Conservation (phyloP, 257 asterid species). For the Solanum arcanum region DNA sequence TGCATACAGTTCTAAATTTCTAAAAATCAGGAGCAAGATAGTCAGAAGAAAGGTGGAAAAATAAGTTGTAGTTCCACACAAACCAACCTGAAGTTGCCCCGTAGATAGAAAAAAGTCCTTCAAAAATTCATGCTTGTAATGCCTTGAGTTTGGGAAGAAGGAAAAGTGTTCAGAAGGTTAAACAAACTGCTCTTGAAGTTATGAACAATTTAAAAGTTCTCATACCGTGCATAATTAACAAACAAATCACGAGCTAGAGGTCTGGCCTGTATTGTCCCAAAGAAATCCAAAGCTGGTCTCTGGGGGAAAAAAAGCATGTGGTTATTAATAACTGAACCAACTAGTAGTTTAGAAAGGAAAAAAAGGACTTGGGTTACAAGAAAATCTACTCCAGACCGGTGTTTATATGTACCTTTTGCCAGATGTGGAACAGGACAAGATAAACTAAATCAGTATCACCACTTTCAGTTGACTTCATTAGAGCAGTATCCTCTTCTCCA, state of each 20-base stretch:
- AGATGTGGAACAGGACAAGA: slow-evolving; percentile 85
- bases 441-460: slow-evolving; percentile 98
- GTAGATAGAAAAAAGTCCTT: slow-evolving; percentile 76
- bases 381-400: not conserved
- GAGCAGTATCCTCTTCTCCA: slow-evolving; percentile 92
- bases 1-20: not conserved
- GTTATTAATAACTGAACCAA: not conserved
- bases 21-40: not conserved
- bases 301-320: slow-evolving; percentile 18
- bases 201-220: not conserved
- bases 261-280: slow-evolving; percentile 73
- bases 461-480: slow-evolving; percentile 75
- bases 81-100: slow-evolving; percentile 85
- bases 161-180: not conserved
- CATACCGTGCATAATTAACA: slow-evolving; percentile 74
- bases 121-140: slow-evolving; percentile 77
- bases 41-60: not conserved
- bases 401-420: slow-evolving; percentile 65
- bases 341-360: not conserved
- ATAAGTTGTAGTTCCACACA: slow-evolving; percentile 3
- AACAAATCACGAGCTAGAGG: slow-evolving; percentile 89
- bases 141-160: slow-evolving; percentile 27
- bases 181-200: not conserved
- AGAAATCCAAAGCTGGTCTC: slow-evolving; percentile 77
- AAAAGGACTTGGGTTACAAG: not conserved